Percentiles rank a stretch among this genome's conserved stretches.
Conservation (phyloP, 352 stramenopile genomes). For the Pythium pyrilobum region DNA sequence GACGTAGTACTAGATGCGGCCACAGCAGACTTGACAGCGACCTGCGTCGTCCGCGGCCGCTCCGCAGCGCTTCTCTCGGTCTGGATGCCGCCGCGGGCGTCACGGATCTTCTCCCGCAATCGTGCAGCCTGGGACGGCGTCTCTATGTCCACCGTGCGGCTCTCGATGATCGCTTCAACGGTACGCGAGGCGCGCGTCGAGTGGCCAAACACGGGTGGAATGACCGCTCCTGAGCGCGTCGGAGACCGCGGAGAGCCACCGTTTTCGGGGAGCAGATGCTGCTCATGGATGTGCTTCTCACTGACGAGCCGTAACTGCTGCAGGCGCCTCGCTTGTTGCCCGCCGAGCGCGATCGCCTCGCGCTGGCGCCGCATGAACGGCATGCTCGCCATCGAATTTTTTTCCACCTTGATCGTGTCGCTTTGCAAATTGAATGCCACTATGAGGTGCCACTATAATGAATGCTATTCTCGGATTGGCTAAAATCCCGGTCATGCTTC, state of each 20-base stretch:
- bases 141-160: background rate
- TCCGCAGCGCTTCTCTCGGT: constrained; percentile 31
- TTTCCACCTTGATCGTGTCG: background rate
- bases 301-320: constrained; percentile 32
- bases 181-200: constrained; percentile 20
- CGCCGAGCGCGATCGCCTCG: constrained; percentile 27
- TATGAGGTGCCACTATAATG: too few species aligned
- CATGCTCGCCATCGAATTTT: constrained; percentile 4
- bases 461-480: too few species aligned
- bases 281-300: constrained; percentile 29
- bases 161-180: constrained; percentile 46
- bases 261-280: constrained; percentile 23
- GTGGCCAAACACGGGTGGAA: background rate
- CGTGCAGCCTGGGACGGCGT: constrained; percentile 17
- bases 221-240: too few species aligned
- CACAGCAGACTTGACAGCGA: too few species aligned
- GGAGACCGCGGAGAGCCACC: too few species aligned
- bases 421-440: too few species aligned
- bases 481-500: too few species aligned
- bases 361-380: constrained; percentile 11
- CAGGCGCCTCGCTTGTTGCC: constrained; percentile 44
- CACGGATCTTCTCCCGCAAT: constrained; percentile 34
- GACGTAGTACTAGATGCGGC: too few species aligned
- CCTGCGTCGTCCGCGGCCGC: constrained; percentile 15
- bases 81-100: constrained; percentile 36